Evolutionary conservation across 805 yeast species (phyloP).

Genomic region (Crinitomyces ghanaensis): DNA sequence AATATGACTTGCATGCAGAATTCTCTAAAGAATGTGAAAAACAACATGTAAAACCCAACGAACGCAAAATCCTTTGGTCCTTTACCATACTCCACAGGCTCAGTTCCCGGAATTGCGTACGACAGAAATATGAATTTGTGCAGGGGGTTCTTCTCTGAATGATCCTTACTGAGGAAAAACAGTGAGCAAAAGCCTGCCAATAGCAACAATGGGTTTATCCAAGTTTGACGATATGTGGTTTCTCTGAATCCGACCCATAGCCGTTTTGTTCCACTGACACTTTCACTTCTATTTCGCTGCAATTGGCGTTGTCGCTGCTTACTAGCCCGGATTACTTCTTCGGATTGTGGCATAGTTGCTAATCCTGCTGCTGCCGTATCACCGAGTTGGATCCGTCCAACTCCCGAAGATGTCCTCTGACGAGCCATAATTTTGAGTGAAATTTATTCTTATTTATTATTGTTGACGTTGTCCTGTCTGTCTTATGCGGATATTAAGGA

Average conservation of each 20-base stretch:
- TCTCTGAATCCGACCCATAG: conserved; percentile 49
- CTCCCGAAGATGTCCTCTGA: conserved; percentile 48
- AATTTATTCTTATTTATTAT: too few relatives aligned
- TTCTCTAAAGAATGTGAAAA: conserved; percentile 85
- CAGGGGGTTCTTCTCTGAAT: conserved; percentile 47
- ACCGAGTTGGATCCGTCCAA: conserved; percentile 66
- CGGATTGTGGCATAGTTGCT: conserved; percentile 49
- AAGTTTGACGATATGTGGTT: conserved; percentile 44
- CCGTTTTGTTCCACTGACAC: conserved; percentile 20
- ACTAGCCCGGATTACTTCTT: conserved; percentile 32
- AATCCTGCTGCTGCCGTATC: conserved; percentile 58
- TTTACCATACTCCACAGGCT: conserved; percentile 58
- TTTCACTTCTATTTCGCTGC: conserved; percentile 2
- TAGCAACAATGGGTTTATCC: conserved; percentile 57
- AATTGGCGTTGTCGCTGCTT: conserved; percentile 23
- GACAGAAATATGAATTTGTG: conserved; percentile 55
- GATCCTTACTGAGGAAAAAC: conserved; percentile 47
- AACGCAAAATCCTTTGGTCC: conserved; percentile 76
- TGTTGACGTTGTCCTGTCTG: too few relatives aligned
- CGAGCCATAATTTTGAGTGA: conserved; percentile 6
- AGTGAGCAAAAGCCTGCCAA: conserved; percentile 30
- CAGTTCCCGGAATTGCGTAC: conserved; percentile 49
- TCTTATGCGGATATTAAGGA: too few relatives aligned
- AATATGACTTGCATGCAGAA: conserved; percentile 76
- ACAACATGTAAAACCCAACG: conserved; percentile 67